Base-by-base conservation (phyloP, 495 filamentous ascomycete genomes). In the Oleoguttula mirabilis region DNA sequence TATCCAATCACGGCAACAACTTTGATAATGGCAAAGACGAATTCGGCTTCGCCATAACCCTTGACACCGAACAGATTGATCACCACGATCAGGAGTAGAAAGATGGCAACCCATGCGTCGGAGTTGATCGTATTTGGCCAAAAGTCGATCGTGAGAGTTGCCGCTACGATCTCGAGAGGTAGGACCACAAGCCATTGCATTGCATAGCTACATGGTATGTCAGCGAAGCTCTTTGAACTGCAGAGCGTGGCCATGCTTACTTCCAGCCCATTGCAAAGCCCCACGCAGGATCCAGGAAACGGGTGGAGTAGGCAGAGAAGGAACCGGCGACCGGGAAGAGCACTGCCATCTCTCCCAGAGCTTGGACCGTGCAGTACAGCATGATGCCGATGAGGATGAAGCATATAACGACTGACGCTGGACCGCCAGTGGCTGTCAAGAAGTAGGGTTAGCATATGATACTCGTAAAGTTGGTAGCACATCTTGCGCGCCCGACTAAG, bases 171-270 rank as follows among this genome's bases (percentile, higher is more conserved):
- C 62, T 98, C 90, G 19, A 94, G 66, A 0, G 90, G 90, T 10
- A 98, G 62, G 1, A 87, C 78, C 24, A 86, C 68, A 0, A 96
- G 73, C 90, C 90, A 95, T 67, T 95, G 87, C 54, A 98, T 54
- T 3, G 84, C 86, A 59, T 71, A 22, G 74, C 72, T 45, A 69
- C 60, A 44, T n/a, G n/a, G n/a, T n/a, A n/a, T n/a, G n/a, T n/a
- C n/a, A n/a, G n/a, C n/a, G n/a, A n/a, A n/a, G n/a, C n/a, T n/a
- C n/a, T n/a, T n/a, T n/a, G n/a, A n/a, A n/a, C n/a, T n/a, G n/a
- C n/a, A n/a, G n/a, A n/a, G n/a, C n/a, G n/a, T n/a, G n/a, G n/a
- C n/a, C n/a, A n/a, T n/a, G 62, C 66, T 42, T 69, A 73, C 11
- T 68, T 62, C 69, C 69, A 73, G 21, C 69, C 69, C 41, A 70